Evolutionary conservation across 768 basidiomycete species (phyloP), one percentile per base, ranked within the genome.

Genomic region (Amyloporia xantha): DNA sequence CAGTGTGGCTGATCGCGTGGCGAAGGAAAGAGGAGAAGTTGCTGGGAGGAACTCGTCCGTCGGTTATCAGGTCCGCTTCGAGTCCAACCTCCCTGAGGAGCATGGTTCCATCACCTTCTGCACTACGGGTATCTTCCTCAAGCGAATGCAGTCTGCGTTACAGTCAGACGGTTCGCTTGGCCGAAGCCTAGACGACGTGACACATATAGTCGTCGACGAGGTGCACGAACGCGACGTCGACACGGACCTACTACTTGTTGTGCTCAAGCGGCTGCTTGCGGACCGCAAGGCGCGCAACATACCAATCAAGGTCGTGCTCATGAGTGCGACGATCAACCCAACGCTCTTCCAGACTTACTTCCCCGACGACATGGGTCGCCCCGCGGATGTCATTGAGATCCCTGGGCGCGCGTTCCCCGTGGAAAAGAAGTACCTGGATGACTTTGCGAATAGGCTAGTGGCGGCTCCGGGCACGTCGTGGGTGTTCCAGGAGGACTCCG

Each of bases 281-380:
- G 84, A 91, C 50, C 79, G 92, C 56, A 84, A 78, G 62, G 71
- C 77, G 5, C 76, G 77, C 54, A 75, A 78, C 10, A 78, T 82
- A 41, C 82, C 87, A 2, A 68, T 97, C 65, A 93, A 92, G 65
- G 73, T 97, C 54, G 68, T 96, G 37, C 77, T 98, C 48, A 96
- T 97, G 93, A 94, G 90, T 60, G 94, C 94, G 7, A 97, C 94
- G 38, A 91, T 97, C 61, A 90, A 96, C 58, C 87, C 93, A 7
- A 78, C 78, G 0, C 74, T 95, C 21, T 98, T 96, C 77, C 84
- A 88, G 61, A 69, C 76, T 10, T 98, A 97, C 69, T 98, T 98
- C 71, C 69, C 72, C 6, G 79, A 86, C 59, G 70, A 76, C 15
- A 52, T 66, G 0, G 82, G 81, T 19, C 61, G 68, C 12, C 81